Evolutionary conservation across 345 rosid genomes (phyloP).

Genomic region (Capsella bursapastoris): DNA sequence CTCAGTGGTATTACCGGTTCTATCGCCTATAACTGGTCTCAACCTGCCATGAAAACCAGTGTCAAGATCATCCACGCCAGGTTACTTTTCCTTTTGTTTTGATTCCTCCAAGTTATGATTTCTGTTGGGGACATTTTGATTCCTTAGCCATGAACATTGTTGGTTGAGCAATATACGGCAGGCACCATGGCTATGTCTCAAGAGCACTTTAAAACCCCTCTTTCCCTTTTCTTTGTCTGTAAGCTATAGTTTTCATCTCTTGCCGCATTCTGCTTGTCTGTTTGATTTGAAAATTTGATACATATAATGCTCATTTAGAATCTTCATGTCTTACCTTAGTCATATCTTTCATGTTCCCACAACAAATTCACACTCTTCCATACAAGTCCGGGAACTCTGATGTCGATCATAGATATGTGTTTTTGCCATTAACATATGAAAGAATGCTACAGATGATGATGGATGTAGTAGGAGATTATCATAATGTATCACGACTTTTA

Average conservation of each 20-base stretch:
- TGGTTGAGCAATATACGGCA: not conserved
- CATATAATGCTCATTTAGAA: not conserved
- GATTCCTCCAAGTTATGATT: conserved; percentile 6
- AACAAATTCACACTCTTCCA: not conserved
- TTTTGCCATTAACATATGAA: not conserved
- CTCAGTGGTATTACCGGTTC: conserved; percentile 79
- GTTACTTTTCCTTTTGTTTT: conserved; percentile 36
- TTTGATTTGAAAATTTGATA: not conserved
- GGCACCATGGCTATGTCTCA: not conserved
- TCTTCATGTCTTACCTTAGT: not conserved
- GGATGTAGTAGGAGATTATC: conserved; percentile 5
- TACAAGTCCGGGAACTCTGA: too few relatives aligned
- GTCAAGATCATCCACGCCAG: conserved; percentile 91
- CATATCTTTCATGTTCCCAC: conserved; percentile 17
- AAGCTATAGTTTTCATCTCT: not conserved
- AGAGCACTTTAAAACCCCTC: not conserved
- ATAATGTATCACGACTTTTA: not conserved
- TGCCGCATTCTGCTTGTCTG: not conserved
- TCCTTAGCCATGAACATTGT: not conserved
- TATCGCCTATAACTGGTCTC: conserved; percentile 88
- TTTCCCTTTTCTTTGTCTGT: not conserved
- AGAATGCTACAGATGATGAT: not conserved
- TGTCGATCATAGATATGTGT: not conserved
- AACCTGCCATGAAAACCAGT: conserved; percentile 85
- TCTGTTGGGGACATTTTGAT: not conserved